phyloP scores from a whole-genome alignment of 1,284 basidiomycete genomes.

The Mycosarcoma mackinlayi region DNA sequence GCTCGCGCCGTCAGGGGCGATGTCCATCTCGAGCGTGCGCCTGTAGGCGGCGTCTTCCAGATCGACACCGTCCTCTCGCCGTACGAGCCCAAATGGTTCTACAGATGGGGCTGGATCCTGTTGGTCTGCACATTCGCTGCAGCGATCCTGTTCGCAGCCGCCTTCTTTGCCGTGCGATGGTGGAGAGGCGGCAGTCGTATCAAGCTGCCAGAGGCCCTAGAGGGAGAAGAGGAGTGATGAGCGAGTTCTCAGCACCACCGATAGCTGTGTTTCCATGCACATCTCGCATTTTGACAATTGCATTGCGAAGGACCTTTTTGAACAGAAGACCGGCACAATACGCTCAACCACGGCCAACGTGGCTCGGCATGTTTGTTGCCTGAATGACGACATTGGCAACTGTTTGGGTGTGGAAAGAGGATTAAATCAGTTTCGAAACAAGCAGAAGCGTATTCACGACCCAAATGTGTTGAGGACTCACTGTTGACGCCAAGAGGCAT shows the following conservation, averaged over 20 bases:
- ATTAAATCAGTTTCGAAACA: constrained; percentile 1
- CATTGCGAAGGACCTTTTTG: constrained; percentile 5
- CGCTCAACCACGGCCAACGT: constrained; percentile 50
- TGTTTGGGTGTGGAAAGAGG: constrained; percentile 5
- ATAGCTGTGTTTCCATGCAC: not conserved
- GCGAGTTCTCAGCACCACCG: not conserved
- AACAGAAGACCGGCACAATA: not conserved
- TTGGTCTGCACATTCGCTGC: constrained; percentile 7
- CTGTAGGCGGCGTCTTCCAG: constrained; percentile 78
- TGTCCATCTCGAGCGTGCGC: constrained; percentile 11
- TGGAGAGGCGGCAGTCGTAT: constrained; percentile 42
- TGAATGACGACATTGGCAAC: constrained; percentile 48
- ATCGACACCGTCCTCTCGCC: constrained; percentile 86
- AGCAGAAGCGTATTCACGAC: not conserved
- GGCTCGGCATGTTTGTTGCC: constrained; percentile 56
- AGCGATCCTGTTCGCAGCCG: not conserved
- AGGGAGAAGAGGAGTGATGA: constrained; percentile 39
- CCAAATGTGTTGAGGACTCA: constrained; percentile 29
- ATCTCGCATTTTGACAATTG: not conserved
- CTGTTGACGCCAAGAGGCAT: constrained; percentile 56
- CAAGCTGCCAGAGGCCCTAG: constrained; percentile 41
- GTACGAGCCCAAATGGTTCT: constrained; percentile 76
- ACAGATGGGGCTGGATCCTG: constrained; percentile 54
- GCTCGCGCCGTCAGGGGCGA: constrained; percentile 69
- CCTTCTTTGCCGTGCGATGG: constrained; percentile 22